Conservation (phyloP, 169 alveolate genomes). For the Plasmodium ovale region DNA sequence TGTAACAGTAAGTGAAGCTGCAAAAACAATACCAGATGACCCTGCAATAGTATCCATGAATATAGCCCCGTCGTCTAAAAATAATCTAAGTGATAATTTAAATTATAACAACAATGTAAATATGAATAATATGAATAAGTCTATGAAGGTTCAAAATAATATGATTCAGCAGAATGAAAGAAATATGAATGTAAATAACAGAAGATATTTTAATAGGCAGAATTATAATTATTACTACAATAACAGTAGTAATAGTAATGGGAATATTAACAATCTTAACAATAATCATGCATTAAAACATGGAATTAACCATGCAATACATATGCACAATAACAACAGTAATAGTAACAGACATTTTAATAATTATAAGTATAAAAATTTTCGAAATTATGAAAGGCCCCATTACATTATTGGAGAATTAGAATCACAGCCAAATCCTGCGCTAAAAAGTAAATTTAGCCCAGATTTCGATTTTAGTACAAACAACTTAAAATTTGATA, state of each 20-base stretch:
- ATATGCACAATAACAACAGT: constrained; percentile 12
- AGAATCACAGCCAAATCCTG: constrained; percentile 74
- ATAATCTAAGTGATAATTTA: constrained; percentile 46
- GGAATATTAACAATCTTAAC: neutral
- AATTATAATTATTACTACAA: constrained; percentile 41
- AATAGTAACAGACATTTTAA: constrained; percentile 49
- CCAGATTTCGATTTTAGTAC: constrained; percentile 75
- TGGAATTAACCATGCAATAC: neutral
- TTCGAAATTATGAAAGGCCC: constrained; percentile 62
- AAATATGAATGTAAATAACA: constrained; percentile 57
- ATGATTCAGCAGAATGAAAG: constrained; percentile 52
- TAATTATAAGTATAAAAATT: constrained; percentile 57
- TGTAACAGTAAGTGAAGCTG: constrained; percentile 86
- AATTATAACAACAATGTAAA: constrained; percentile 67
- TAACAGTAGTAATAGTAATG: constrained; percentile 1
- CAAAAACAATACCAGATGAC: constrained; percentile 77
- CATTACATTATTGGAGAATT: constrained; percentile 57
- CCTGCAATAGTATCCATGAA: constrained; percentile 76
- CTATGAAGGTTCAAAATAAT: constrained; percentile 46
- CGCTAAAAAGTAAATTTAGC: constrained; percentile 60
- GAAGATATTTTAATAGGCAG: constrained; percentile 57
- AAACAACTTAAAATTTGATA: constrained; percentile 57
- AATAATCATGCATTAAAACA: neutral
- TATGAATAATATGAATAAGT: constrained; percentile 42
- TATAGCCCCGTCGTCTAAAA: constrained; percentile 62